A percentile compares a stretch with the other conserved stretches of the same genome.
phyloP scores from a whole-genome alignment of 225 moss, liverwort and hornwort genomes.

The Pleurozium schreberi region DNA sequence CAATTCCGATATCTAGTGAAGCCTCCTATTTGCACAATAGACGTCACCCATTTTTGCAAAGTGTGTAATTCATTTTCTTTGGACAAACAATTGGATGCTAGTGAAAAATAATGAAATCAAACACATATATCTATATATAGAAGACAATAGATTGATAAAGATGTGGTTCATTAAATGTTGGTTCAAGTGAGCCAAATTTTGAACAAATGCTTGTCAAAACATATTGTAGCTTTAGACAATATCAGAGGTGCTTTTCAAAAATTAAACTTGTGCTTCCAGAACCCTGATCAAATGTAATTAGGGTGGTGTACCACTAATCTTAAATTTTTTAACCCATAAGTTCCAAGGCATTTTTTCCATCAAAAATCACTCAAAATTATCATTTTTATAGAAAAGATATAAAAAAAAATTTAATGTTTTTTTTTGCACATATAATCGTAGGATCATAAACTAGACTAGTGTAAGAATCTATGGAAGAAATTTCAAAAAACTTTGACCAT shows the following conservation, averaged over 20 bases:
- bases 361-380: too few species aligned
- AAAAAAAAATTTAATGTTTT: too few species aligned
- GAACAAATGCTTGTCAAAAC: background rate
- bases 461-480: too few species aligned
- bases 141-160: fast-evolving
- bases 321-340: too few species aligned
- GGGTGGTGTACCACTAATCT: fast-evolving
- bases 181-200: background rate
- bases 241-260: background rate
- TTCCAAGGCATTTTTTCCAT: too few species aligned
- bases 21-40: background rate
- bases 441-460: too few species aligned
- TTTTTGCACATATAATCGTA: too few species aligned
- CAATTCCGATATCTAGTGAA: background rate
- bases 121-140: too few species aligned
- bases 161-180: background rate
- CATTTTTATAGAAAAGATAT: too few species aligned
- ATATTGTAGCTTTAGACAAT: background rate
- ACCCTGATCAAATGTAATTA: fast-evolving
- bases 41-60: fast-evolving
- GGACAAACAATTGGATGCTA: background rate
- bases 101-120: background rate
- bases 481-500: too few species aligned
- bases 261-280: background rate
- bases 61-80: background rate